These are phyloP conservation scores for Ustilago loliicola DNA, from an alignment of 1,284 basidiomycete genomes.

Conservation along the genomic window DNA sequence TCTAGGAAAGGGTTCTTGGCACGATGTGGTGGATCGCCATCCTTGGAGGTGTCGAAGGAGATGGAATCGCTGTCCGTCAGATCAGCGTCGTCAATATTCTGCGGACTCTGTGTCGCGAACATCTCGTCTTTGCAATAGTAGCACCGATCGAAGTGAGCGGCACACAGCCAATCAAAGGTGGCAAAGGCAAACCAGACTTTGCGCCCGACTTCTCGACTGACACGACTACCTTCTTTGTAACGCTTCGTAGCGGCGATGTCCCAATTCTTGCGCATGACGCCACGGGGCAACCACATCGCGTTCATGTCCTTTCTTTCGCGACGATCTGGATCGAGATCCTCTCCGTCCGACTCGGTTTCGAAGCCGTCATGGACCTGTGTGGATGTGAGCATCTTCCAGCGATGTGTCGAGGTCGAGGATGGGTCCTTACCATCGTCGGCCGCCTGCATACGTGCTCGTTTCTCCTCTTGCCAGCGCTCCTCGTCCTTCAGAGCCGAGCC, in stretches of 20 bases:
- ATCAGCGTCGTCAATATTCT: constrained; percentile 61
- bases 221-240: constrained; percentile 43
- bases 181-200: constrained; percentile 56
- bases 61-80: constrained; percentile 29
- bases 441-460: constrained; percentile 2
- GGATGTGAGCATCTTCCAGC: constrained; percentile 47
- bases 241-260: constrained; percentile 33
- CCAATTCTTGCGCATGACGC: constrained; percentile 23
- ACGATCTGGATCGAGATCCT: constrained; percentile 43
- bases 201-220: constrained; percentile 39
- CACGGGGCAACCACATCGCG: constrained; percentile 46
- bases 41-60: constrained; percentile 4
- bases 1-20: constrained; percentile 25
- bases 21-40: constrained; percentile 22
- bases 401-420: constrained; percentile 20
- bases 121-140: constrained; percentile 48
- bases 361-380: constrained; percentile 36
- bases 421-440: constrained; percentile 21
- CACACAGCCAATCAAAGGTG: constrained; percentile 48
- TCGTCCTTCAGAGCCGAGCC: constrained; percentile 59
- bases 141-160: constrained; percentile 44
- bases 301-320: constrained; percentile 39
- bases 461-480: constrained; percentile 51
- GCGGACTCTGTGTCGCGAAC: constrained; percentile 55
- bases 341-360: constrained; percentile 46